Percentiles rank a stretch among this genome's conserved stretches.
Conservation (phyloP, 257 asterid genomes). For the Agastache rugosa region DNA sequence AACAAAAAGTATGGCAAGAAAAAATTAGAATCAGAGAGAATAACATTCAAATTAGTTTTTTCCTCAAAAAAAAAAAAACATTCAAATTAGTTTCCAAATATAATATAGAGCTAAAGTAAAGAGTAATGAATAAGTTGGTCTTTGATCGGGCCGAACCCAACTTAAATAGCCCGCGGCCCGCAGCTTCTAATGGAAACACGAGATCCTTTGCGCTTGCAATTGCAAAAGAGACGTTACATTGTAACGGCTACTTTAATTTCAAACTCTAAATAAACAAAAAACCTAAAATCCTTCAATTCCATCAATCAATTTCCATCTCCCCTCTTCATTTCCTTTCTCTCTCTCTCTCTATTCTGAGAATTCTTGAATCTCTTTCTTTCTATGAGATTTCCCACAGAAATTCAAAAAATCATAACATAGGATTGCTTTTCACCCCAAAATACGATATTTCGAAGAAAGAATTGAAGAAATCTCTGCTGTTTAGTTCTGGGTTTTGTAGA, state of each 20-base stretch:
- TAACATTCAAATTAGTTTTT: not conserved
- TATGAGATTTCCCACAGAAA: constrained; percentile 12
- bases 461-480: not conserved
- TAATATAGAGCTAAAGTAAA: not conserved
- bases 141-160: constrained; percentile 14
- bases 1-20: not conserved
- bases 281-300: not conserved
- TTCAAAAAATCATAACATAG: constrained; percentile 21
- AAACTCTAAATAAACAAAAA: constrained; percentile 42
- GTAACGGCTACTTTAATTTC: constrained; percentile 65
- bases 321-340: constrained; percentile 20
- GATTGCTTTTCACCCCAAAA: not conserved
- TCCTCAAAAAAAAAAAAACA: too few relatives aligned
- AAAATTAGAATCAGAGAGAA: not conserved
- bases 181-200: constrained; percentile 21
- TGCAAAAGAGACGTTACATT: constrained; percentile 50
- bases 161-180: not conserved
- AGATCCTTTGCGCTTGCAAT: not conserved
- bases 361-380: constrained; percentile 27
- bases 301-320: constrained; percentile 23
- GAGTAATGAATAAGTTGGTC: not conserved
- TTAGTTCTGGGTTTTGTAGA: constrained; percentile 18
- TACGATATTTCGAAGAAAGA: not conserved
- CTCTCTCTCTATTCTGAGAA: constrained; percentile 21
- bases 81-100: not conserved